Percentiles rank a stretch among this genome's conserved stretches.
phyloP scores from a whole-genome alignment of 106 monocot genomes.

The Dendrobium huoshanense region DNA sequence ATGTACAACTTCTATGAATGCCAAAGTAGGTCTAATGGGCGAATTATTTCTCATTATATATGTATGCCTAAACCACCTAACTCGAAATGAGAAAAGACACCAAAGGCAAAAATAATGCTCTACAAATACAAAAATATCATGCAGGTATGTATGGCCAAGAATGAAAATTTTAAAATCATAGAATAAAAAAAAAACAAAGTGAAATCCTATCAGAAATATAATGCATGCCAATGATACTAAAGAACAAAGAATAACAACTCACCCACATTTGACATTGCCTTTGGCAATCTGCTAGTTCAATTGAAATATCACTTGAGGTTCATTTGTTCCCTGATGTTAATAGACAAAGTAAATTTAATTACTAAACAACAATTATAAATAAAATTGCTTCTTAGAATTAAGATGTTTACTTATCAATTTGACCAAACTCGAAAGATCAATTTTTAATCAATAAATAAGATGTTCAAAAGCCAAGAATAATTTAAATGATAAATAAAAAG shows the following conservation, averaged over 20 bases:
- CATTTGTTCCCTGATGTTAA: conserved; percentile 85
- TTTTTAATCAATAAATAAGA: too few species aligned
- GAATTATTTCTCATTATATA: too few species aligned
- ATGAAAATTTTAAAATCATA: neutral
- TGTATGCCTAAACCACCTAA: too few species aligned
- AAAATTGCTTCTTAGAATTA: too few species aligned
- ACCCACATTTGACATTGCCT: conserved; percentile 94
- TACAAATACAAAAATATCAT: neutral
- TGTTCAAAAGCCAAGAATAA: too few species aligned
- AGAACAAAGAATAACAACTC: conserved; percentile 29
- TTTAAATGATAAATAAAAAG: too few species aligned
- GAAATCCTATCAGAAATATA: neutral
- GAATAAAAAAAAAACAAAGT: neutral
- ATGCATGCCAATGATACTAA: neutral
- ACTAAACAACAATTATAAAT: neutral
- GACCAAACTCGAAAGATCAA: too few species aligned
- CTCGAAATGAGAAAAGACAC: too few species aligned
- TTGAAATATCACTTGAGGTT: conserved; percentile 87
- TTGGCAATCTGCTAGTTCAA: conserved; percentile 67
- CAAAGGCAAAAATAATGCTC: too few species aligned
- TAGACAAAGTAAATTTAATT: neutral
- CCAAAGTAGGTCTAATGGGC: too few species aligned
- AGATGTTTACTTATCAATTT: too few species aligned
- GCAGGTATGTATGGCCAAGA: neutral
- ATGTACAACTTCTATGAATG: too few species aligned